Evolutionary conservation across 495 filamentous ascomycete species (phyloP), one percentile per base, ranked within the genome.

Genomic region (Tuber umbilicatum): DNA sequence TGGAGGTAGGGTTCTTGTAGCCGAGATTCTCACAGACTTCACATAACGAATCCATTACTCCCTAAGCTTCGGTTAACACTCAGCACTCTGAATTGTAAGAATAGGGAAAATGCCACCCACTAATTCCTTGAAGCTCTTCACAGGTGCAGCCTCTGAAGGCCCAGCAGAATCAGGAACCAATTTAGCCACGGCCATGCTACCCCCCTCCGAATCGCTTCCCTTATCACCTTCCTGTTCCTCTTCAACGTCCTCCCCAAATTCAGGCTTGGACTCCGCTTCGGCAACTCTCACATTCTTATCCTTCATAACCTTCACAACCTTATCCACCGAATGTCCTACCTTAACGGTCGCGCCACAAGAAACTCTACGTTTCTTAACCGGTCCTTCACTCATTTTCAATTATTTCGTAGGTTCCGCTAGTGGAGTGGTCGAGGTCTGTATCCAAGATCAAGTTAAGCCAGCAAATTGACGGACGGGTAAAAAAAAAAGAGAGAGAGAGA

Each of bases 11-110:
- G 14, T 87, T 83, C 79, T 92, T 96, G 86, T 91, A 99, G 73
- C 92, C 91, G 47, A 97, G 86, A 2, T 87, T 86, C 16, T 85
- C 86, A 81, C 95, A 99, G 5, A 94, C 93, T 74, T 97, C 93
- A 81, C 92, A 94, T 76, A 99, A 87, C 12, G 90, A 87, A 60
- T 94, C 92, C 79, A 96, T 94, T 68, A 99, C 87, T 27, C 95
- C 94, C 84, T 86, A 78, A 73, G n/a, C 74, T 73, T 69, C 21
- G 31, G 45, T 76, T 42, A 73, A 42, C 17, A 19, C 41, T 23
- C 67, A 21, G 5, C 68, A 27, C 39, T 23, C 2, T 7, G 43
- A 70, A 71, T 39, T 21, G 42, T 64, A 43, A 73, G 31, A 17
- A 37, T 23, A n/a, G 16, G 7, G 74, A 14, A 39, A 17, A 12